Conservation (phyloP, 371 early-diverging fungal species). For the Mucor saturninus region DNA sequence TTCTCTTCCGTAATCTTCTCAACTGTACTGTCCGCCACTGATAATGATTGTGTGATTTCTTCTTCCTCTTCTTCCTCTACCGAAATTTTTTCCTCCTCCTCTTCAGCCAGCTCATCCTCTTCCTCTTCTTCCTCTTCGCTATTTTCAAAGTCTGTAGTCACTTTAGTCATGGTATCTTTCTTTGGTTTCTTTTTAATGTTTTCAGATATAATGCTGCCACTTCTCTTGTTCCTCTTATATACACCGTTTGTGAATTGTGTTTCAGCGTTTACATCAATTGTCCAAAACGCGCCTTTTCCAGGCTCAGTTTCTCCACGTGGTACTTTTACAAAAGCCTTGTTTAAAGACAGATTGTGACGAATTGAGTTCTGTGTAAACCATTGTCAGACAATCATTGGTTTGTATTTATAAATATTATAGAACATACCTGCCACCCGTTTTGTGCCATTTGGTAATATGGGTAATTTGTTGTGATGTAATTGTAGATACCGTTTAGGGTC, state of each 20-base stretch:
- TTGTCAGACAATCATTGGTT: not conserved
- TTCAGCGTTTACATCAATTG: slow-evolving; percentile 33
- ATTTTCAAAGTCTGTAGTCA: not conserved
- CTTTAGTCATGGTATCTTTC: slow-evolving; percentile 6
- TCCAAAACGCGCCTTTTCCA: slow-evolving; percentile 97
- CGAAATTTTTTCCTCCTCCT: not conserved
- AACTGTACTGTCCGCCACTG: not conserved
- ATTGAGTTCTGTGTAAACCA: slow-evolving; percentile 81
- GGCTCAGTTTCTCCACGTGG: slow-evolving; percentile 84
- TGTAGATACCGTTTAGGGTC: slow-evolving; percentile 87
- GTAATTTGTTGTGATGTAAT: slow-evolving; percentile 76
- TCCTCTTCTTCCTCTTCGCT: not conserved
- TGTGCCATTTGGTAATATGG: slow-evolving; percentile 83
- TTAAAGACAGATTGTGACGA: slow-evolving; percentile 95
- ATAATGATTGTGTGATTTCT: not conserved
- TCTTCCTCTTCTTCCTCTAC: not conserved
- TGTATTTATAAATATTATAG: not conserved
- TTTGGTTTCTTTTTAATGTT: slow-evolving; percentile 9
- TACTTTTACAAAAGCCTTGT: slow-evolving; percentile 92
- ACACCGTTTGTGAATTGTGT: slow-evolving; percentile 34
- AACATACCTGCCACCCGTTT: slow-evolving; percentile 37
- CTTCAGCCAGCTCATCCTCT: slow-evolving; percentile 4
- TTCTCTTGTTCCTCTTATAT: slow-evolving; percentile 23
- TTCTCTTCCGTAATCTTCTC: not conserved
- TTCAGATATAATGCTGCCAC: not conserved